Base-by-base conservation (phyloP, 345 rosid genomes). In the Melastoma malabathricum region DNA sequence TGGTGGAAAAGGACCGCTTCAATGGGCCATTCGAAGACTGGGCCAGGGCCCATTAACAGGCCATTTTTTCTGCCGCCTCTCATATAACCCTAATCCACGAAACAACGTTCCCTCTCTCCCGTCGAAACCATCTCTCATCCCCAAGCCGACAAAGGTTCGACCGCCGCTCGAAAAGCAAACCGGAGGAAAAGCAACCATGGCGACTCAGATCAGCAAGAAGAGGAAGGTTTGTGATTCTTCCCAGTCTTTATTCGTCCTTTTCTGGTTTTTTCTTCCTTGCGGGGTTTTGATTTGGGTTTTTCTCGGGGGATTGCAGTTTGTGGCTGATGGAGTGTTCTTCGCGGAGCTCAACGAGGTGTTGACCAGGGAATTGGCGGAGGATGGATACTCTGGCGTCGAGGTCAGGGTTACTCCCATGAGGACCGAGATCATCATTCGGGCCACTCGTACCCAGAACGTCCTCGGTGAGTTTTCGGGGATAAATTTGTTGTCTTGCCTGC, bases 371-470 rank as follows among this genome's bases (percentile, higher is more conserved):
- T 72, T 82, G 0, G 87, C 92, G 0, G 92, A 86, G 62, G 95
- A 86, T 62, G 95, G 95, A 4, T 86, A 86, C 77, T 86, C 95
- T 2, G 95, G 95, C 12, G 92, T 83, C 4, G 88, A 80, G 59
- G 92, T 86, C 43, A 70, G 92, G 44, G 88, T 78, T 2, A 83
- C 95, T 12, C 95, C 92, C 1, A 72, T 83, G 88, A 74, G 92
- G 18, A 71, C 88, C 0, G 92, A 86, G 64, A 86, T 80, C 61
- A 86, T 86, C 71, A 86, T 86, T 63, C 48, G 92, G 50, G 95
- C 95, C 43, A 86, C 95, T 3, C 95, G 92, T 27, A 86, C 88
- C 6, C 95, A 82, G 54, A 86, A 82, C 46, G 88, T 82, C 67
- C 83, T 86, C 20, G 95, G 92, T 85, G n/a, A 1, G 46, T 34